Percentiles rank a stretch among this genome's conserved stretches.
These are phyloP conservation scores for Mycena maculata DNA, from an alignment of 768 basidiomycete species.

Conservation along the genomic window DNA sequence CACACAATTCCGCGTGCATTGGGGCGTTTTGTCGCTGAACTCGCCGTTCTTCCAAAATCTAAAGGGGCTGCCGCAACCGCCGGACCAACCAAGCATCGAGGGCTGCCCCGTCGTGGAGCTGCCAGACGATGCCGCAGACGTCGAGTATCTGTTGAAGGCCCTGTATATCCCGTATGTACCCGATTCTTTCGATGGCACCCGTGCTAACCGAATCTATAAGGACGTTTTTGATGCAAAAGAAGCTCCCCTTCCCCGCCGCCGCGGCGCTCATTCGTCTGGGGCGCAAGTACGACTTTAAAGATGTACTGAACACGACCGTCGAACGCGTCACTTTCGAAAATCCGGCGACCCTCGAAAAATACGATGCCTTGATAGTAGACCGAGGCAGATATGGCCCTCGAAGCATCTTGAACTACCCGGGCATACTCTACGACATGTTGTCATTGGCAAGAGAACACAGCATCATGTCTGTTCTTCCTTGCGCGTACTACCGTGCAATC, in stretches of 20 bases:
- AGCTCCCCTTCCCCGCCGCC: neutral
- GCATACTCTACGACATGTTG: neutral
- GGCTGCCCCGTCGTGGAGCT: conserved; percentile 21
- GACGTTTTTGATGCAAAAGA: neutral
- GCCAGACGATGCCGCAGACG: neutral
- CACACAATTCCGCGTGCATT: conserved; percentile 23
- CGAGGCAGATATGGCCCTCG: neutral
- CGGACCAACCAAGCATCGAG: conserved; percentile 15
- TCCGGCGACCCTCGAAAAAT: conserved; percentile 11
- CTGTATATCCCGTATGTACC: conserved; percentile 12
- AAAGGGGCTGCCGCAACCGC: conserved; percentile 15
- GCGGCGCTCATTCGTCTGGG: conserved; percentile 11
- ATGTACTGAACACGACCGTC: neutral
- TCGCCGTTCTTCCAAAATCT: conserved; percentile 24
- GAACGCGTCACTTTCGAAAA: conserved; percentile 16
- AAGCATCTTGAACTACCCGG: neutral
- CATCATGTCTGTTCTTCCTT: neutral
- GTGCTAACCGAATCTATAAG: neutral
- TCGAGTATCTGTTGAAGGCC: conserved; percentile 4
- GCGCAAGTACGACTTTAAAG: conserved; percentile 14
- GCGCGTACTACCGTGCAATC: neutral
- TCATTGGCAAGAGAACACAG: conserved; percentile 9
- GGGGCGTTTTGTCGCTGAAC: conserved; percentile 2
- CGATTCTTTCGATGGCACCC: neutral
- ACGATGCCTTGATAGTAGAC: neutral